Evolutionary conservation across 225 moss, liverwort and hornwort genomes (phyloP), one percentile per base, ranked within the genome.

Genomic region (Anthoceros angustus): DNA sequence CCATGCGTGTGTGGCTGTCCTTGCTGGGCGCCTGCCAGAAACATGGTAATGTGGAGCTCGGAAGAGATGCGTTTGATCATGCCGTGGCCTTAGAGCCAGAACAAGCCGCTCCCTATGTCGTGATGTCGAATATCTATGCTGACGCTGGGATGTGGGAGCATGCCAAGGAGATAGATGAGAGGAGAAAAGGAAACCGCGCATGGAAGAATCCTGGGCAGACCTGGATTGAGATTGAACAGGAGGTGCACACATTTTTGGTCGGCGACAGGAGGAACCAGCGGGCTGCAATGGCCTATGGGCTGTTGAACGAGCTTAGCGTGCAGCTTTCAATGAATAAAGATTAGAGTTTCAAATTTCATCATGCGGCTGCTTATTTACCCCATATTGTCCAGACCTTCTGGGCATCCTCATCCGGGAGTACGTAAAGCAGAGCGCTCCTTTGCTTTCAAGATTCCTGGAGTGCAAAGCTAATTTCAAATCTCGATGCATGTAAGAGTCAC

Each of bases 201-300:
- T 55, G 55, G 55, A 55, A 55, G 55, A 55, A 18, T 18, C 55
- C 55, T 55, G 55, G 55, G 16, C 55, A 55, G 55, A 55, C n/a
- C n/a, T 55, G 55, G 55, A 55, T 55, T 15, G 55, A 55, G 55
- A 18, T 18, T 20, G 55, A 15, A 23, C 16, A 55, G 14, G 55
- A 55, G 7, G 55, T 55, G 7, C 55, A 55, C 16, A 20, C 55
- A 15, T 55, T 55, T 55, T 7, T 55, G 12, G 55, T 20, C 0
- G 55, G 55, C 18, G 14, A 55, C n/a, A 18, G 10, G 5, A 55
- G 55, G 7, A 9, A 55, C n/a, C n/a, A 23, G 8, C 55, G 55
- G 55, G 32, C 32, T 4, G 32, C 32, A 32, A 1, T 32, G 32
- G 32, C 32, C 32, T 32, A 32, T 32, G 32, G 32, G 32, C 32